phyloP scores from a whole-genome alignment of 306 rosid genomes.

The Citrullus amarus region DNA sequence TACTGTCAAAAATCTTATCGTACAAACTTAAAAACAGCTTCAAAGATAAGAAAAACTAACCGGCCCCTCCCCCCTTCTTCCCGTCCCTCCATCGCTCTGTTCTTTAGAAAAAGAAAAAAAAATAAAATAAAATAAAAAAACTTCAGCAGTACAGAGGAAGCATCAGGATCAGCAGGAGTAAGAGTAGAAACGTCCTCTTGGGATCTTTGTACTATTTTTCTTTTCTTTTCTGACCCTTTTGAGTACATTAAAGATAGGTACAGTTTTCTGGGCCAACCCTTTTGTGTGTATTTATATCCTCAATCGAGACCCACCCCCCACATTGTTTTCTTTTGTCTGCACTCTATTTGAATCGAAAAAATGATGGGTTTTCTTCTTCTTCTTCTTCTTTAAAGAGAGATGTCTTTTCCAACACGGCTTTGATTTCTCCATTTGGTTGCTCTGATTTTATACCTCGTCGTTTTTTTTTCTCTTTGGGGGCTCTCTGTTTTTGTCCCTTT shows the following conservation, averaged over 20 bases:
- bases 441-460: neutral
- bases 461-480: neutral
- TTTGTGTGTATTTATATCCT: neutral
- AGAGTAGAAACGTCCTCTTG: neutral
- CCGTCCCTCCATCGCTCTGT: neutral
- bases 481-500: too few species aligned
- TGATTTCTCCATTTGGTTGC: neutral
- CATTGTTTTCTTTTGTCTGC: neutral
- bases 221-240: neutral
- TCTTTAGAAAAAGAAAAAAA: neutral
- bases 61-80: neutral
- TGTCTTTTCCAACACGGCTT: neutral
- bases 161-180: neutral
- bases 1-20: constrained; percentile 1
- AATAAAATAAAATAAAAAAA: too few species aligned
- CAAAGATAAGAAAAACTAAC: neutral
- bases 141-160: neutral
- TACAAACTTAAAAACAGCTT: neutral
- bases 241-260: neutral
- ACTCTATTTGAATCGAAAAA: neutral
- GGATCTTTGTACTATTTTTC: neutral
- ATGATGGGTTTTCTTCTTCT: neutral
- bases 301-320: neutral
- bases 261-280: neutral
- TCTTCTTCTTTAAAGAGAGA: neutral